Conservation (phyloP, 306 rosid genomes). For the Glycyrrhiza uralensis region DNA sequence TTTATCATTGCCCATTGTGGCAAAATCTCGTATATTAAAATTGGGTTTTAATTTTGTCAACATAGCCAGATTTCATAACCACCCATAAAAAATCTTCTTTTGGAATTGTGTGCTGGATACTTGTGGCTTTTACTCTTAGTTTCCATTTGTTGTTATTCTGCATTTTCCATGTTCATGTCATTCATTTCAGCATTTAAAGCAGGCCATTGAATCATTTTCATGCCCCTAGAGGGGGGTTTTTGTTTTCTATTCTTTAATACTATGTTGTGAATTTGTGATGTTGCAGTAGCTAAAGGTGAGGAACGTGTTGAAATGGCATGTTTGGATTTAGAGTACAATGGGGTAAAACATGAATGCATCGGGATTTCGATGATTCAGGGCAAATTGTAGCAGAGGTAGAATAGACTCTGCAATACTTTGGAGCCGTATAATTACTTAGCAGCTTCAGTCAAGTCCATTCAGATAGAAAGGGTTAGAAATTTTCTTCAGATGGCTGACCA, state of each 20-base stretch:
- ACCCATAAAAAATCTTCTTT: constrained; percentile 12
- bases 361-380: background rate
- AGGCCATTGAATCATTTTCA: constrained; percentile 22
- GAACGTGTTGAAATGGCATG: constrained; percentile 21
- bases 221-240: background rate
- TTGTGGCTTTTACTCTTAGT: background rate
- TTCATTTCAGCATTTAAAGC: constrained; percentile 30
- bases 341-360: constrained; percentile 19
- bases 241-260: background rate
- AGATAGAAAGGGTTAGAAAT: background rate
- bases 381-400: constrained; percentile 2
- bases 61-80: constrained; percentile 32
- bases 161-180: constrained; percentile 40
- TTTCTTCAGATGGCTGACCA: constrained; percentile 29
- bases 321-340: constrained; percentile 14
- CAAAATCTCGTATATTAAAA: constrained; percentile 37
- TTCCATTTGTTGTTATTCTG: constrained; percentile 22
- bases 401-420: background rate
- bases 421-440: background rate
- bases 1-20: constrained; percentile 17
- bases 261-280: background rate
- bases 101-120: constrained; percentile 10
- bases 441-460: constrained; percentile 10
- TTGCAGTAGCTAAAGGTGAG: constrained; percentile 9
- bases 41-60: constrained; percentile 24